Conservation (phyloP, 73 alveolate genomes). For the Urostyla sp. region DNA sequence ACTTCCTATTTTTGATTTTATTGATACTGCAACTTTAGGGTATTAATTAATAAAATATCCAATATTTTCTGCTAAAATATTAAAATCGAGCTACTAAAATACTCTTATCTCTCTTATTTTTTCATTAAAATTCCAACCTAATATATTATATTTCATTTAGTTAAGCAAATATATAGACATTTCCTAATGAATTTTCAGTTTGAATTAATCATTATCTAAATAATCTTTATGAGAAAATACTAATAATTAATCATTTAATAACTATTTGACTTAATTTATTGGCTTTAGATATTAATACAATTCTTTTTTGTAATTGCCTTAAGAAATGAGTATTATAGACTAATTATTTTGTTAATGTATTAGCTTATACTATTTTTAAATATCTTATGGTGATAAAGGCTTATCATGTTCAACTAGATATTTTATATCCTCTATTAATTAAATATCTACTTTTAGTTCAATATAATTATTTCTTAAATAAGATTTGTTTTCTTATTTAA, state of each 20-base stretch:
- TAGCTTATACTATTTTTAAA: neutral
- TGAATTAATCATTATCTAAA: too few relatives aligned
- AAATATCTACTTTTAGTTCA: constrained; percentile 19
- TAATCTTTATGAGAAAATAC: too few relatives aligned
- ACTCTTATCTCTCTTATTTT: constrained; percentile 5
- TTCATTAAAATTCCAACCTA: constrained; percentile 52
- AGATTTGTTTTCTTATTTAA: neutral
- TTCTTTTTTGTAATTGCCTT: too few relatives aligned
- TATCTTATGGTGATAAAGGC: neutral
- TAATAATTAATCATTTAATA: too few relatives aligned
- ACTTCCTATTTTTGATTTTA: neutral
- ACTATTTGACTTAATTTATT: neutral
- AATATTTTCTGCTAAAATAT: constrained; percentile 10
- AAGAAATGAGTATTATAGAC: neutral
- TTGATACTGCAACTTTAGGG: constrained; percentile 11
- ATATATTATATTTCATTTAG: neutral
- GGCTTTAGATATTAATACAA: too few relatives aligned
- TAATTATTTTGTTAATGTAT: neutral
- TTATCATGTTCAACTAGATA: constrained; percentile 1
- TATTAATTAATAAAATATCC: neutral
- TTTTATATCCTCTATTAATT: constrained; percentile 31
- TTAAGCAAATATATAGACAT: neutral
- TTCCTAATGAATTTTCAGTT: neutral
- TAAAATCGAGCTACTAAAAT: neutral
- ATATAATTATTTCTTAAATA: neutral